Evolutionary conservation across 495 filamentous ascomycete genomes (phyloP).

Genomic region (Neurospora sp.): DNA sequence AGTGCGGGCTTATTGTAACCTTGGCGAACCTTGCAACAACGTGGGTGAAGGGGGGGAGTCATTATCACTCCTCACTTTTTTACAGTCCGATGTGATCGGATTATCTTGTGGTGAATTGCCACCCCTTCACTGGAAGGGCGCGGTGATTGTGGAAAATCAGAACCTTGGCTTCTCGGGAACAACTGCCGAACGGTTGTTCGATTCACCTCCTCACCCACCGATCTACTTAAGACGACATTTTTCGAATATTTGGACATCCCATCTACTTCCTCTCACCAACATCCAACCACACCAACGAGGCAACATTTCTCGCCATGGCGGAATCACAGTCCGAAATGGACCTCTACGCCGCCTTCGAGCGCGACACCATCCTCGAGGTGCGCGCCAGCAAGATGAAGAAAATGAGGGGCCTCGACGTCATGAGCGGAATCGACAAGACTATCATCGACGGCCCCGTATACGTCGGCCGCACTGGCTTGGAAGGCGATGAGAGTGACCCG

Average conservation of each 20-base stretch:
- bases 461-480: conserved; percentile 36
- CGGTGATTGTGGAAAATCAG: background rate
- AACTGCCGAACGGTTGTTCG: background rate
- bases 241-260: background rate
- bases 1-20: background rate
- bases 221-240: background rate
- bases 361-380: conserved; percentile 41
- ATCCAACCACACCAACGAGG: background rate
- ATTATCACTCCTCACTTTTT: background rate
- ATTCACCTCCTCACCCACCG: background rate
- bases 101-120: background rate
- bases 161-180: background rate
- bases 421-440: conserved; percentile 45
- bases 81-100: background rate
- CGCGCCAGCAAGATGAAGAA: conserved; percentile 42
- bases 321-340: conserved; percentile 16
- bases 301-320: conserved; percentile 9
- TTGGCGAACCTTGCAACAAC: background rate
- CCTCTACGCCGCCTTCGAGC: conserved; percentile 30
- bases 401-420: conserved; percentile 30
- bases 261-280: background rate
- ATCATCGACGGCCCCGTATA: conserved; percentile 26
- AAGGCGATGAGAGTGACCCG: conserved; percentile 46
- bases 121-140: background rate
- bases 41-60: background rate